Evolutionary conservation across 2,329 filamentous ascomycete genomes (phyloP).

Genomic region (Hymenoscyphus fraxineus): DNA sequence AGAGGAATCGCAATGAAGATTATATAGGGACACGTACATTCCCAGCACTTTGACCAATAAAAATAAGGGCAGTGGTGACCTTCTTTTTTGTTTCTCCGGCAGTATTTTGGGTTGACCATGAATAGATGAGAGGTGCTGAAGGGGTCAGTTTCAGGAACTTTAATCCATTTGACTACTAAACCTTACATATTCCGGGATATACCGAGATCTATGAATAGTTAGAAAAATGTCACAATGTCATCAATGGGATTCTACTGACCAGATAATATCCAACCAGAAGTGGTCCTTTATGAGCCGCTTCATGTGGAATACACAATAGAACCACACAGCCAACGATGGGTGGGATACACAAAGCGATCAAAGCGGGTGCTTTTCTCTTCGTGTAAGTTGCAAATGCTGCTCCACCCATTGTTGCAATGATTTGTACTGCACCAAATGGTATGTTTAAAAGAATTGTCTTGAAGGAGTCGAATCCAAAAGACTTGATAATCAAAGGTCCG

Average conservation of each 20-base stretch:
- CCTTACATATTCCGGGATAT: slow-evolving; percentile 53
- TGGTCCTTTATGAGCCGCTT: slow-evolving; percentile 40
- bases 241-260: slow-evolving; percentile 45
- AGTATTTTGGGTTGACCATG: slow-evolving; percentile 68
- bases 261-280: slow-evolving; percentile 62
- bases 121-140: slow-evolving; percentile 57
- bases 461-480: slow-evolving; percentile 58
- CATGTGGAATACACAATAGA: slow-evolving; percentile 46
- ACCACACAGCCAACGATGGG: slow-evolving; percentile 58
- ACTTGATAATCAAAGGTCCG: slow-evolving; percentile 58
- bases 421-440: slow-evolving; percentile 61
- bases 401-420: slow-evolving; percentile 53
- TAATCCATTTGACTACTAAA: background rate
- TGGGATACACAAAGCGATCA: slow-evolving; percentile 52
- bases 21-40: slow-evolving; percentile 54
- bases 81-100: slow-evolving; percentile 66
- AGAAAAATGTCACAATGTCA: slow-evolving; percentile 61
- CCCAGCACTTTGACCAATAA: slow-evolving; percentile 57
- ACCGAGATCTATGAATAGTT: slow-evolving; percentile 46
- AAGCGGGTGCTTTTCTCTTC: slow-evolving; percentile 53
- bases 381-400: slow-evolving; percentile 57
- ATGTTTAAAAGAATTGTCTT: slow-evolving; percentile 60
- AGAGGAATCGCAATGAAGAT: slow-evolving; percentile 41
- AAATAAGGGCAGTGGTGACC: slow-evolving; percentile 60
- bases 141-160: slow-evolving; percentile 39